A percentile compares a stretch with the other conserved stretches of the same genome.
Conservation (phyloP, 2,329 filamentous ascomycete genomes). For the Alternaria consortialis region DNA sequence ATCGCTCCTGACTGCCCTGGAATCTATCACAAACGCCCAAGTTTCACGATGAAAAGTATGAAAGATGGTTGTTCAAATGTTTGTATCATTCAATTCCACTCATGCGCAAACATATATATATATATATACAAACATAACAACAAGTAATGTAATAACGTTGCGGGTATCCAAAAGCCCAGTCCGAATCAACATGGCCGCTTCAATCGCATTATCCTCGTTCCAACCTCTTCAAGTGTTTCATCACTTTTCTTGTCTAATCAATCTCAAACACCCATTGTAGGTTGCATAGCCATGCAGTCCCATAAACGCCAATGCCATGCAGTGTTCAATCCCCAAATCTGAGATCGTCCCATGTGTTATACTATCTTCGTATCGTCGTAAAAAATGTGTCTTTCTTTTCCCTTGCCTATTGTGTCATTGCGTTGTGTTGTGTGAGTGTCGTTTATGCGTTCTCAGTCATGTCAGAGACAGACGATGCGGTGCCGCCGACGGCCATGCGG, state of each 20-base stretch:
- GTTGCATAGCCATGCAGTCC: constrained; percentile 6
- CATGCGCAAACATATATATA: background rate
- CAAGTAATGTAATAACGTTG: constrained; percentile 6
- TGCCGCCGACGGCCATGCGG: constrained; percentile 51
- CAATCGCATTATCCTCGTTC: constrained; percentile 5
- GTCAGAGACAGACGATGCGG: constrained; percentile 41
- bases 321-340: background rate
- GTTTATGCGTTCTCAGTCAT: constrained; percentile 33
- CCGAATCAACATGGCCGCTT: background rate
- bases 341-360: background rate
- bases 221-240: no score
- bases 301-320: constrained; percentile 11
- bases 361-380: constrained; percentile 1
- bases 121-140: background rate
- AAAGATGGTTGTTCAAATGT: background rate
- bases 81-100: background rate
- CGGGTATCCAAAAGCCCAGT: constrained; percentile 10
- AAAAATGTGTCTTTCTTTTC: background rate
- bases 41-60: no score
- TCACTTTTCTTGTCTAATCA: background rate
- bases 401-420: background rate
- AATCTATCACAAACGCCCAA: no score
- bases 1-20: no score
- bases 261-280: background rate
- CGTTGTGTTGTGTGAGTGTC: background rate